Percentiles rank a stretch among this genome's conserved stretches.
phyloP scores from a whole-genome alignment of 1,284 basidiomycete species.

The Heimioporus retisporus region DNA sequence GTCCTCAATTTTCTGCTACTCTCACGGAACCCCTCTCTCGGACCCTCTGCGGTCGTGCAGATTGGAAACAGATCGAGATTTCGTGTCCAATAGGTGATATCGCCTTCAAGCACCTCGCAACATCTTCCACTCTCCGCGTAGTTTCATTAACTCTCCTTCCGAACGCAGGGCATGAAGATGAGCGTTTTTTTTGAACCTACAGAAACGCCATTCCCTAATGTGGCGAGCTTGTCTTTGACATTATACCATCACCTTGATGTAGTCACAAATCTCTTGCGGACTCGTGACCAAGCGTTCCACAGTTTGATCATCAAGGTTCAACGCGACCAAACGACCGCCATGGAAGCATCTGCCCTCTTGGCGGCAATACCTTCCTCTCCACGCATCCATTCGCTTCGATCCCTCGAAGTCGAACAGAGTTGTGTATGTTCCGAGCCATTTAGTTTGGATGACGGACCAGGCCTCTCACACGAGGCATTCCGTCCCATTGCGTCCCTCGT shows the following conservation, averaged over 20 bases:
- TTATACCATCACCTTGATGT: neutral
- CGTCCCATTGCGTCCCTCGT: neutral
- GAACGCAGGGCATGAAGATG: neutral
- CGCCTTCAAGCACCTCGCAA: constrained; percentile 9
- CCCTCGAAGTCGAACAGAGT: neutral
- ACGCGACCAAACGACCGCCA: neutral
- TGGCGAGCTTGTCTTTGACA: constrained; percentile 3
- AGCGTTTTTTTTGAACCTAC: constrained; percentile 7
- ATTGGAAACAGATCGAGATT: constrained; percentile 3
- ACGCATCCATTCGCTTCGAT: constrained; percentile 14
- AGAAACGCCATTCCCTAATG: constrained; percentile 12
- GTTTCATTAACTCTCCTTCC: constrained; percentile 3
- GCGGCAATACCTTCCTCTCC: constrained; percentile 6
- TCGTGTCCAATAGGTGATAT: neutral
- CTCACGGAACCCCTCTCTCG: no score
- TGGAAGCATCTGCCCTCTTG: constrained; percentile 5
- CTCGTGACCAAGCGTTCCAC: constrained; percentile 12
- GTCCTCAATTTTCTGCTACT: no score
- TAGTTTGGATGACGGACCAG: neutral
- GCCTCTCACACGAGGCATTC: neutral
- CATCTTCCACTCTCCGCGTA: neutral
- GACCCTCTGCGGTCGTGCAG: neutral
- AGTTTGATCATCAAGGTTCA: neutral
- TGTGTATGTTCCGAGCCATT: no score
- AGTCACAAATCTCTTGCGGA: constrained; percentile 8